These are phyloP conservation scores for Candida ficus DNA, from an alignment of 805 yeast species.

Conservation along the genomic window DNA sequence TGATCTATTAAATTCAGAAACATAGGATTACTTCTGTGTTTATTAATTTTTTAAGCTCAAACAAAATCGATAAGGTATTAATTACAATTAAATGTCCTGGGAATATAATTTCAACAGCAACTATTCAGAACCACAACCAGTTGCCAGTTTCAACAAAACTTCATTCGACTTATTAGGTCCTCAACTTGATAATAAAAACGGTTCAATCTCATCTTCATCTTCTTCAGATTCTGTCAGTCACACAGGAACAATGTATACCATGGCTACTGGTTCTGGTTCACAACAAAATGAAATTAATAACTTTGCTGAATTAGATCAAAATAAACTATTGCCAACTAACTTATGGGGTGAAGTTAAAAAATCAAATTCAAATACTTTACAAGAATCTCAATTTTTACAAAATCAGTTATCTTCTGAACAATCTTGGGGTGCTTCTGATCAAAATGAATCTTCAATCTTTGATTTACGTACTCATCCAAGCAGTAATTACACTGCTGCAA, in stretches of 20 bases:
- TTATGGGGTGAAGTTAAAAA: constrained; percentile 27
- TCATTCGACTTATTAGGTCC: background rate
- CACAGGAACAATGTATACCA: background rate
- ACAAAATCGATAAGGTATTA: background rate
- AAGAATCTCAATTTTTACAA: constrained; percentile 13
- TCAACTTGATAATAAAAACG: background rate
- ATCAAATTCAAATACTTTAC: constrained; percentile 7
- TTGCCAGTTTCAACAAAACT: background rate
- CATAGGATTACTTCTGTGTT: too few species aligned
- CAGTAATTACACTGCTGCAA: constrained; percentile 10
- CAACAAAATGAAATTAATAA: background rate
- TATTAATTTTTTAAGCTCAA: too few species aligned
- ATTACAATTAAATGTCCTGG: constrained; percentile 18
- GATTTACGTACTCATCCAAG: background rate
- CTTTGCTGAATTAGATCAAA: constrained; percentile 7
- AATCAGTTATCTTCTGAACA: constrained; percentile 5
- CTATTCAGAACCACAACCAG: constrained; percentile 5
- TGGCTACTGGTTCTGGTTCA: background rate
- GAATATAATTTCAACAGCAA: constrained; percentile 12
- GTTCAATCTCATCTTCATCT: constrained; percentile 8
- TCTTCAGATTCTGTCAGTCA: constrained; percentile 6
- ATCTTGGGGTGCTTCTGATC: constrained; percentile 4
- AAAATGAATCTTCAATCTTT: background rate
- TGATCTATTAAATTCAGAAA: too few species aligned
- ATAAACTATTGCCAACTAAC: constrained; percentile 30